Evolutionary conservation across 305 asterid genomes (phyloP).

Genomic region (Solanum hybrid): DNA sequence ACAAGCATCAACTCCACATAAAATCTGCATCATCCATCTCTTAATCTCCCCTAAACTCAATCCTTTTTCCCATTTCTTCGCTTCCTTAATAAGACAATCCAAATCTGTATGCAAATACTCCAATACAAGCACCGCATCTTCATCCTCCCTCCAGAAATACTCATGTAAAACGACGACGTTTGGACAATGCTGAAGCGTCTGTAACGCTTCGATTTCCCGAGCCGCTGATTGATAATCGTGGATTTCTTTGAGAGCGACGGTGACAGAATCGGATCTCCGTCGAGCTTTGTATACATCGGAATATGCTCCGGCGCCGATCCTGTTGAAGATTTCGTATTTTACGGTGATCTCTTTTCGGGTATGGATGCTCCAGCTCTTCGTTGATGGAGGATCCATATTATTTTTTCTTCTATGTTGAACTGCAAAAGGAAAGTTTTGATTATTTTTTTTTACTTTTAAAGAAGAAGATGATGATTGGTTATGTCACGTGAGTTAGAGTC

Average conservation of each 20-base stretch:
- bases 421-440: not conserved
- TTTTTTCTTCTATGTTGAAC: not conserved
- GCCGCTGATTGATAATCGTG: slow-evolving; percentile 87
- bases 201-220: slow-evolving; percentile 83
- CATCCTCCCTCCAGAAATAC: slow-evolving; percentile 88
- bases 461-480: not conserved
- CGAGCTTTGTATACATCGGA: slow-evolving; percentile 84
- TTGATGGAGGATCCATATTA: not conserved
- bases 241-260: slow-evolving; percentile 78
- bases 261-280: slow-evolving; percentile 62
- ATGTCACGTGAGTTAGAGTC: not conserved
- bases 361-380: slow-evolving; percentile 68
- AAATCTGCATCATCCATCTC: slow-evolving; percentile 79
- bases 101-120: slow-evolving; percentile 80
- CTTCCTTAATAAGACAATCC: slow-evolving; percentile 51
- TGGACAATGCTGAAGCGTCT: slow-evolving; percentile 55
- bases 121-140: slow-evolving; percentile 86
- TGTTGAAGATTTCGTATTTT: slow-evolving; percentile 63
- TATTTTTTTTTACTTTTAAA: not conserved
- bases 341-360: slow-evolving; percentile 66
- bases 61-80: slow-evolving; percentile 53
- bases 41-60: slow-evolving; percentile 64
- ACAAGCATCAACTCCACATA: slow-evolving; percentile 65
- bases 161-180: slow-evolving; percentile 65
- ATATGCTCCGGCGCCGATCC: slow-evolving; percentile 91